phyloP scores from a whole-genome alignment of 768 basidiomycete species.

The Chalciporus chontae region DNA sequence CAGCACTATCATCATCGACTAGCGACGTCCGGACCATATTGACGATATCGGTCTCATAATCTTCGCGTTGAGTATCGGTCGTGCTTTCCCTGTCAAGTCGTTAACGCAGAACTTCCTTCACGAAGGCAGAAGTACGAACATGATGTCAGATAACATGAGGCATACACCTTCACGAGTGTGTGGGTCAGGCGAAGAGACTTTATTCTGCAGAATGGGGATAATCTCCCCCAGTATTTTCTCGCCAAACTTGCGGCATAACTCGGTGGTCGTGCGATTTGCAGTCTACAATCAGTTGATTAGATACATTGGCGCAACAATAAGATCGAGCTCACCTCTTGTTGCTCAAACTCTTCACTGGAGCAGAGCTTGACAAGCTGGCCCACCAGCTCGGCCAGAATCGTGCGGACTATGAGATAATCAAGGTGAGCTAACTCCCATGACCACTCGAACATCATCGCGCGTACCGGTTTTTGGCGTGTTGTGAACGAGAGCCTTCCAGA shows the following conservation, averaged over 20 bases:
- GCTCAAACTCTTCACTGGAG: slow-evolving; percentile 76
- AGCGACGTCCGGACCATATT: slow-evolving; percentile 77
- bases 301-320: not conserved
- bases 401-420: slow-evolving; percentile 57
- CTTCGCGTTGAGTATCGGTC: slow-evolving; percentile 78
- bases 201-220: slow-evolving; percentile 69
- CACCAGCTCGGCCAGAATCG: slow-evolving; percentile 85
- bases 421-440: not conserved
- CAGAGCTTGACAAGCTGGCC: slow-evolving; percentile 74
- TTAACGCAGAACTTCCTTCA: slow-evolving; percentile 6
- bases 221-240: slow-evolving; percentile 87
- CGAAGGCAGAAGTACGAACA: slow-evolving; percentile 46
- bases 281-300: slow-evolving; percentile 54
- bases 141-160: slow-evolving; percentile 79
- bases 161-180: slow-evolving; percentile 82
- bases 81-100: slow-evolving; percentile 66
- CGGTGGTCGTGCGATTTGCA: slow-evolving; percentile 81
- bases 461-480: slow-evolving; percentile 89
- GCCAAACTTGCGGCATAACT: slow-evolving; percentile 93
- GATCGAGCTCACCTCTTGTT: slow-evolving; percentile 68
- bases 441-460: slow-evolving; percentile 11
- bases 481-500: slow-evolving; percentile 97
- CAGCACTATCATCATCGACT: slow-evolving; percentile 83
- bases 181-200: slow-evolving; percentile 58
- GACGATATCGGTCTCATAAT: slow-evolving; percentile 86